Conservation (phyloP, 129 eudicot species). For the Solidago caesia region DNA sequence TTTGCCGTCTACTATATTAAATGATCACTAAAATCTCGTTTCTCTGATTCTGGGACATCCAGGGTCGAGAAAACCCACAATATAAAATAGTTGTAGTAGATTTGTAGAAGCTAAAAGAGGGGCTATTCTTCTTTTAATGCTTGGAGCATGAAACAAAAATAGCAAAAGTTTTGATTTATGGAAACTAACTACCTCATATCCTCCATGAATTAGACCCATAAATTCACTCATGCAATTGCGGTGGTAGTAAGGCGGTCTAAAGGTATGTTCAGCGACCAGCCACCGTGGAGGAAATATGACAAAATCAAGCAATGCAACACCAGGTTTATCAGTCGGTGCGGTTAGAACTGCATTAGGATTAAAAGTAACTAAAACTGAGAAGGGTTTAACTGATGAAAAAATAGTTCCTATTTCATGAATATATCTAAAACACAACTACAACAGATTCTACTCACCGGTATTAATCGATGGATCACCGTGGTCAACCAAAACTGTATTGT, state of each 20-base stretch:
- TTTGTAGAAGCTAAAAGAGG: too few relatives aligned
- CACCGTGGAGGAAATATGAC: constrained; percentile 98
- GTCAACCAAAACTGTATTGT: constrained; percentile 86
- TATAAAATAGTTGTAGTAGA: too few relatives aligned
- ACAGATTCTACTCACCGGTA: constrained; percentile 52
- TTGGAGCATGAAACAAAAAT: not conserved
- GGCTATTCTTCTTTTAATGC: too few relatives aligned
- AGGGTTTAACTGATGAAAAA: constrained; percentile 5
- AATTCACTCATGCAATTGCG: constrained; percentile 99
- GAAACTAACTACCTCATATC: constrained; percentile 65
- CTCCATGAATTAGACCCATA: constrained; percentile 95
- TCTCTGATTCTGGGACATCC: too few relatives aligned
- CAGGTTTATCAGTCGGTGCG: constrained; percentile 88
- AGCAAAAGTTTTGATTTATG: not conserved
- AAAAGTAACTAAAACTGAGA: not conserved
- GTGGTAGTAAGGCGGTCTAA: constrained; percentile 97
- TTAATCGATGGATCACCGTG: constrained; percentile 98
- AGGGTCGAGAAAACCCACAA: too few relatives aligned
- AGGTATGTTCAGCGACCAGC: constrained; percentile 95
- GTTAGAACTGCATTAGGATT: constrained; percentile 72
- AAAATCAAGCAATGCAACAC: constrained; percentile 98
- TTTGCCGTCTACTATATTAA: too few relatives aligned
- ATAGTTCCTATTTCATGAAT: not conserved
- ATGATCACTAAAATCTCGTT: too few relatives aligned
- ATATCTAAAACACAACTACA: not conserved